Conservation (phyloP, 2,329 filamentous ascomycete genomes). For the Lachnellula subtilissima region DNA sequence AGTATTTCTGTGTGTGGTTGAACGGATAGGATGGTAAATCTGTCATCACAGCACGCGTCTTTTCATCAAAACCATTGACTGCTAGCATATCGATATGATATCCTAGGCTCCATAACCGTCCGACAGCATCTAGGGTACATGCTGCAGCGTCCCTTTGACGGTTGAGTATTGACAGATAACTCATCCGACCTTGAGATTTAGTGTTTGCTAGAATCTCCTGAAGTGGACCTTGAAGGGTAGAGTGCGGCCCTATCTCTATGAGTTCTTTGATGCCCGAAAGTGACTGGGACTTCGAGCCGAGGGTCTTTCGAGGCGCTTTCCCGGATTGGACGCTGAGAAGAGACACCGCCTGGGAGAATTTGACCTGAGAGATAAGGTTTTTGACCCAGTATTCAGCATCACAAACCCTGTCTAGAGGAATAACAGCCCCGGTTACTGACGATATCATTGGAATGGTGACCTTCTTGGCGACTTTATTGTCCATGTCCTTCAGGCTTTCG, state of each 20-base stretch:
- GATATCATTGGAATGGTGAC: conserved; percentile 36
- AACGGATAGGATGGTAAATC: neutral
- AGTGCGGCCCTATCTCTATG: conserved; percentile 33
- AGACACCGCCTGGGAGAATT: conserved; percentile 37
- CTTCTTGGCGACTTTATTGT: neutral
- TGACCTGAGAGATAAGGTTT: conserved; percentile 42
- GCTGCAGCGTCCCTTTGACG: too few relatives aligned
- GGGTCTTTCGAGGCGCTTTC: neutral
- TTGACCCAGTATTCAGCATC: conserved; percentile 38
- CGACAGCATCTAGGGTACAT: too few relatives aligned
- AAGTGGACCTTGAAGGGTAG: conserved; percentile 29
- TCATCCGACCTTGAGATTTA: too few relatives aligned
- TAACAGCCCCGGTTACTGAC: conserved; percentile 33
- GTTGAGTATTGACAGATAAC: too few relatives aligned
- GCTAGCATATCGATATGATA: too few relatives aligned
- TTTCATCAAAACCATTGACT: too few relatives aligned
- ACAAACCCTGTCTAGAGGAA: conserved; percentile 16
- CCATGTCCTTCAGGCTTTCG: neutral
- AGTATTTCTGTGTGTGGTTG: neutral
- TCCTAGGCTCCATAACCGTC: too few relatives aligned
- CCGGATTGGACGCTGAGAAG: conserved; percentile 1
- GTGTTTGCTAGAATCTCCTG: conserved; percentile 18
- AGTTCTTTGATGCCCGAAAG: conserved; percentile 6
- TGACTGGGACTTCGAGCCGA: neutral
- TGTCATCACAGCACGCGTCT: too few relatives aligned